Evolutionary conservation across 305 asterid species (phyloP), one percentile per base, ranked within the genome.

Genomic region (Fraxinus nigra): DNA sequence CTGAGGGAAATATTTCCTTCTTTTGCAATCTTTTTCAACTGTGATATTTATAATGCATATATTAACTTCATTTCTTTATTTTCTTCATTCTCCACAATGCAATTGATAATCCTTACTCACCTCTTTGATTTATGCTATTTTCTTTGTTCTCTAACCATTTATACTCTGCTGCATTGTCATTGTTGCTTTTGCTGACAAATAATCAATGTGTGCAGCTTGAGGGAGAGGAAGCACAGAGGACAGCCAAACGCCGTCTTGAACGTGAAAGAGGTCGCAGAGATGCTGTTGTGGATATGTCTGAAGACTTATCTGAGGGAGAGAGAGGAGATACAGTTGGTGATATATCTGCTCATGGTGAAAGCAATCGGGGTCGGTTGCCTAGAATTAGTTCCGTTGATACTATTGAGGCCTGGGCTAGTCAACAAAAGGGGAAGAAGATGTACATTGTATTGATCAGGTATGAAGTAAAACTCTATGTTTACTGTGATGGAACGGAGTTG

Each of bases 281-380:
- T 87, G 99, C 98, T 35, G 98, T 95, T 86, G 99, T 95, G 83
- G 99, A 95, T 87, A 91, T 95, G 99, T 95, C 97, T 0, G 98
- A 95, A 85, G 98, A 93, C 89, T 87, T 93, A 33, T 95, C 98
- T 1, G 98, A 95, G 85, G 98, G 99, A 75, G 99, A 95, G 88
- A 95, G 90, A 84, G 99, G 94, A 82, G 97, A 95, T 78, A 26
- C 72, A 0, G 82, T 86, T 67, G 37, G 84, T 80, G 98, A 93
- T 35, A 80, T 92, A 63, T 89, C 95, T 16, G 40, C 86, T 75
- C 98, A 91, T 74, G 92, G 90, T 79, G 99, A 93, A 85, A 90
- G 92, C 85, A 88, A 70, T 77, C 90, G 84, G 87, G 93, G 97
- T 20, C 95, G 98, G 70, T 81, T 95, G 84, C 93, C 98, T 24